Evolutionary conservation across 2,329 filamentous ascomycete species (phyloP), one percentile per base, ranked within the genome.

Genomic region (Nannizzia gypsea): DNA sequence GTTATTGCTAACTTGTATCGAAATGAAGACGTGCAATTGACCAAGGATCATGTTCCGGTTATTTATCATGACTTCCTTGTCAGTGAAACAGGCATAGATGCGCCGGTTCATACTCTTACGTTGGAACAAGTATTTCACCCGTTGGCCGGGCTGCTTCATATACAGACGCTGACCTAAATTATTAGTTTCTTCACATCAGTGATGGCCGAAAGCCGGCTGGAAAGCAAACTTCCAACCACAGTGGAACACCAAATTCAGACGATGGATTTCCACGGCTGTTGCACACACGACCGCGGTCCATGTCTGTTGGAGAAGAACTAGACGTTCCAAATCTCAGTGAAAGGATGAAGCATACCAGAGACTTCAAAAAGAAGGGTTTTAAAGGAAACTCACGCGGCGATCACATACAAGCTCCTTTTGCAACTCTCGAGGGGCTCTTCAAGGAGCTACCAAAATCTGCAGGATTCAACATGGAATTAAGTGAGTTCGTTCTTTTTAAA

Each of bases 31-130:
- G 93, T 99, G 0, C 93, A 99, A 71, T 78, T 99, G 42, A 99
- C 93, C n/a, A 99, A 99, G 70, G 93, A 99, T 70, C 90, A 95
- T 67, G 90, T 99, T 1, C 93, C 93, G 0, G 92, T 99, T 64
- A 96, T 99, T 68, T 99, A 99, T 70, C 93, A 99, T 70, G 93
- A 99, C 72, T 99, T 99, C 69, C 80, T 97, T 13, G 93, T 99
- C 71, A 96, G 90, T 70, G 93, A 99, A 74, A 97, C 93, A 0
- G 93, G 95, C 8, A 93, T 96, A 59, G 93, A 99, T 69, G 93
- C 93, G 0, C 93, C 93, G 0, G 92, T 99, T 1, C 93, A 99
- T 70, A 95, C 90, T 0, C 78, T 99, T 64, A 99, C 93, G 0
- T 77, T 97, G 3, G 92, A 99, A 69, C 93, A 96, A 78, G 69